Conservation (phyloP, 768 basidiomycete genomes). For the Clathrus columnatus region DNA sequence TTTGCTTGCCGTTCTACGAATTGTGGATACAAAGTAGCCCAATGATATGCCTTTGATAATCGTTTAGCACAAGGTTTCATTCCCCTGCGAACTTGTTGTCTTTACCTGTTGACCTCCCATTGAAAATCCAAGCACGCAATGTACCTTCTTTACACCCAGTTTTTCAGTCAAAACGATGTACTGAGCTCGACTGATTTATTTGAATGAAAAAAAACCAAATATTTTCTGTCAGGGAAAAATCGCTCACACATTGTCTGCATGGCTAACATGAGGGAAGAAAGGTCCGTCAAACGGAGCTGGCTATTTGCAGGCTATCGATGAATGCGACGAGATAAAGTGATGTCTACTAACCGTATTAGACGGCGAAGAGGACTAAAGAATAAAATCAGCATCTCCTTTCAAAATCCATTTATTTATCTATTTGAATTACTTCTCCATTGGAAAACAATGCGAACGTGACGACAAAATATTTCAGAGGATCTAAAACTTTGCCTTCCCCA, state of each 20-base stretch:
- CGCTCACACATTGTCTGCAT: not conserved
- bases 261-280: not conserved
- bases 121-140: not conserved
- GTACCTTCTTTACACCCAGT: not conserved
- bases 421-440: not conserved
- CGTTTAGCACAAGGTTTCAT: not conserved
- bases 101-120: not conserved
- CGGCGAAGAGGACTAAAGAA: not conserved
- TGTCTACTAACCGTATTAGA: not conserved
- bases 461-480: not conserved
- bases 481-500: constrained; percentile 29
- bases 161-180: not conserved
- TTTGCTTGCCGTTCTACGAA: not conserved
- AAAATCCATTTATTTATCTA: not conserved
- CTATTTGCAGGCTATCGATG: not conserved
- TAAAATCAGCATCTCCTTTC: not conserved
- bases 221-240: not conserved
- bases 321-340: not conserved
- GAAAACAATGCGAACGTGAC: not conserved
- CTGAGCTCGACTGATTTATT: not conserved
- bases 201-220: not conserved
- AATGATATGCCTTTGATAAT: not conserved
- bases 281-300: not conserved
- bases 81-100: not conserved
- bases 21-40: not conserved